A percentile compares a stretch with the other conserved stretches of the same genome.
phyloP scores from a whole-genome alignment of 2,329 filamentous ascomycete genomes.

The Sarocladium strictum region DNA sequence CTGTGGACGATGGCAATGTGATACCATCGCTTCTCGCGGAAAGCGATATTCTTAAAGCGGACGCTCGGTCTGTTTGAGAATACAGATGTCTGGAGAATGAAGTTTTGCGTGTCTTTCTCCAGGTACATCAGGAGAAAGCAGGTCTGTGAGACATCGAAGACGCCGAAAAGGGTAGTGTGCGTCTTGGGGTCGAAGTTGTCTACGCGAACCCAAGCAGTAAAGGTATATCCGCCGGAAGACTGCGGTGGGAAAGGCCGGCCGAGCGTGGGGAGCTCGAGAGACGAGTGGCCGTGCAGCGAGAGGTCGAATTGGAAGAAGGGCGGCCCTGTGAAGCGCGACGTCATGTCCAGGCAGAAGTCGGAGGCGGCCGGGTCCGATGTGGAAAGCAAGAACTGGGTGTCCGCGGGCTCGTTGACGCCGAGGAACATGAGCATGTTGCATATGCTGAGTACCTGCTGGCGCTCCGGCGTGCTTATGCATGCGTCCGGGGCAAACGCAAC shows the following conservation, averaged over 20 bases:
- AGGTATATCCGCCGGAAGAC: conserved; percentile 77
- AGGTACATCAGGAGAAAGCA: conserved; percentile 93
- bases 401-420: conserved; percentile 73
- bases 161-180: conserved; percentile 93
- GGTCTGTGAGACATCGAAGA: conserved; percentile 84
- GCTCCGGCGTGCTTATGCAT: conserved; percentile 48
- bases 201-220: conserved; percentile 82
- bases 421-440: conserved; percentile 66
- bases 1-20: conserved; percentile 87
- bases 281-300: conserved; percentile 79
- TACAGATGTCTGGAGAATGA: conserved; percentile 94
- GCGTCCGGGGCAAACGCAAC: conserved; percentile 51
- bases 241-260: conserved; percentile 79
- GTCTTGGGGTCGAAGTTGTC: conserved; percentile 78
- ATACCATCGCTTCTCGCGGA: conserved; percentile 79
- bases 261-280: conserved; percentile 82
- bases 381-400: conserved; percentile 68
- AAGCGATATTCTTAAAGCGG: conserved; percentile 78
- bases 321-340: conserved; percentile 69
- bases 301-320: conserved; percentile 93
- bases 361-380: conserved; percentile 48
- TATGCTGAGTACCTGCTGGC: conserved; percentile 55
- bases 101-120: conserved; percentile 86
- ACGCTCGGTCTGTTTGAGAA: conserved; percentile 82
- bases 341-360: conserved; percentile 66